Evolutionary conservation across 2,329 filamentous ascomycete species (phyloP).

Genomic region (Raffaelea deltoideospora): DNA sequence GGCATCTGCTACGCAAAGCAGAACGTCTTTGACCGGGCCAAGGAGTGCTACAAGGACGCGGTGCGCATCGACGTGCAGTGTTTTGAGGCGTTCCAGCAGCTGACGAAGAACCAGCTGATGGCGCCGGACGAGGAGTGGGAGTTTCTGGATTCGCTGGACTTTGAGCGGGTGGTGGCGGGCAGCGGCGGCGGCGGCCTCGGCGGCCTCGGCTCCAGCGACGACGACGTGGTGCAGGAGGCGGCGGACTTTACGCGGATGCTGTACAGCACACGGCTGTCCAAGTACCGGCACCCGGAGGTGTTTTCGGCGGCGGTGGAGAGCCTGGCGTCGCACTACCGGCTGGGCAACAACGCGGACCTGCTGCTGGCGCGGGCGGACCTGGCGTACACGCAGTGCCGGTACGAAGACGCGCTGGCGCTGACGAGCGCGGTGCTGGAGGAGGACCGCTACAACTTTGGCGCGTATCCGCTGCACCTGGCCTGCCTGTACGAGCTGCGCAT

Average conservation of each 20-base stretch:
- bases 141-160: constrained; percentile 78
- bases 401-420: constrained; percentile 70
- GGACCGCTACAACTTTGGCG: constrained; percentile 77
- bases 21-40: constrained; percentile 91
- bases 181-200: constrained; percentile 29
- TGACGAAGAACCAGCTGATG: constrained; percentile 94
- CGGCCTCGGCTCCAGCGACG: constrained; percentile 8
- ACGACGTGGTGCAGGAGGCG: constrained; percentile 56
- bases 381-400: constrained; percentile 87
- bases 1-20: constrained; percentile 93
- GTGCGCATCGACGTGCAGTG: constrained; percentile 95
- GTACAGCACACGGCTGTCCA: constrained; percentile 88
- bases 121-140: constrained; percentile 77
- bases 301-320: constrained; percentile 81
- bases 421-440: constrained; percentile 69
- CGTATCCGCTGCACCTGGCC: constrained; percentile 83
- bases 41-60: constrained; percentile 96
- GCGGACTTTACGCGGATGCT: constrained; percentile 91
- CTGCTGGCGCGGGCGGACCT: constrained; percentile 81
- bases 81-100: constrained; percentile 93
- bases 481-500: constrained; percentile 77
- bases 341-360: constrained; percentile 75
- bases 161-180: constrained; percentile 60
- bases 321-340: constrained; percentile 82
- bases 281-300: constrained; percentile 75